phyloP scores from a whole-genome alignment of 2,329 filamentous ascomycete genomes.

The Macrophomina tecta region DNA sequence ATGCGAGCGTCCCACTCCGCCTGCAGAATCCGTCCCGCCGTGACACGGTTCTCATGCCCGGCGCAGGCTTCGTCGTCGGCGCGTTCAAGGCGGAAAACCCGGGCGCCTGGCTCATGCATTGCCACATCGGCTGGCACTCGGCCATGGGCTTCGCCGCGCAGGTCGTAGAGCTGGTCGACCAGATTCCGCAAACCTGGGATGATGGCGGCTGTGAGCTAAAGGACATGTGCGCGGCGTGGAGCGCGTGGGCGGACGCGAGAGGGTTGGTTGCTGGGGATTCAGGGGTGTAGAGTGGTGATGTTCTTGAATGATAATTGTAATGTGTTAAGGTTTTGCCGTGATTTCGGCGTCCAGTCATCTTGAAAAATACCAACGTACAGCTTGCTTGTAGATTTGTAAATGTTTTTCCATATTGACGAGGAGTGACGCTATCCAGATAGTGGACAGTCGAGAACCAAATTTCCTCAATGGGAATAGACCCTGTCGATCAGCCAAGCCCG shows the following conservation, averaged over 20 bases:
- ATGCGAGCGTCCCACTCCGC: conserved; percentile 40
- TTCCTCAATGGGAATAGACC: not conserved
- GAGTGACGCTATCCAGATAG: not conserved
- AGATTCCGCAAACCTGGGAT: conserved; percentile 9
- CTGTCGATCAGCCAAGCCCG: conserved; percentile 6
- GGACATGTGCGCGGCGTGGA: conserved; percentile 14
- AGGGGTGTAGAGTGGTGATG: not conserved
- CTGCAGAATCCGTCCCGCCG: conserved; percentile 48
- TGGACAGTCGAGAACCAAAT: not conserved
- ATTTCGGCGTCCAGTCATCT: not conserved
- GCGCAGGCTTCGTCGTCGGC: conserved; percentile 56
- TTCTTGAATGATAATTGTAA: conserved; percentile 13
- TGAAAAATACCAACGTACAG: not conserved
- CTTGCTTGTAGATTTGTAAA: not conserved
- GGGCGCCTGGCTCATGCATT: conserved; percentile 44
- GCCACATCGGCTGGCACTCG: conserved; percentile 54
- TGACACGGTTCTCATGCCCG: conserved; percentile 63
- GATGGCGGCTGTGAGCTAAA: conserved; percentile 4
- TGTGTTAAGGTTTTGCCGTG: not conserved
- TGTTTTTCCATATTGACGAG: not conserved
- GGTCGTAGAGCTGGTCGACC: conserved; percentile 28
- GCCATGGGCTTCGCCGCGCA: conserved; percentile 58
- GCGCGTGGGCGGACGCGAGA: not conserved
- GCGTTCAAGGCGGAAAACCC: conserved; percentile 62
- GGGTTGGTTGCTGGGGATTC: not conserved